Evolutionary conservation across 208 protist species (phyloP), one percentile per base, ranked within the genome.

Genomic region (Leptomonas pyrrhocoris): DNA sequence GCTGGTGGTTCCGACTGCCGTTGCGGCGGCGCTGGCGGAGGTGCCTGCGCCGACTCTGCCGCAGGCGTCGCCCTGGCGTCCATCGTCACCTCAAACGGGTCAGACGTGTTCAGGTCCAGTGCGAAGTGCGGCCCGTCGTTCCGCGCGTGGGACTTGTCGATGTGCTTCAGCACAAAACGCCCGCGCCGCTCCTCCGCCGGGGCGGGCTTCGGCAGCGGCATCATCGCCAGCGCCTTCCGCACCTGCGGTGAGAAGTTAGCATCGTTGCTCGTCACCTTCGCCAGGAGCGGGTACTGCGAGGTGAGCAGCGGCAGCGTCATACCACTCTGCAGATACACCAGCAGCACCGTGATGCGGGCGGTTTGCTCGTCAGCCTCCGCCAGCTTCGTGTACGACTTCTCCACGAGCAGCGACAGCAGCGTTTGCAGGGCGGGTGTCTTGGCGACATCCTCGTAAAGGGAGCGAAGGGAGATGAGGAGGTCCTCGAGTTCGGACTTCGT

Each of bases 261-360:
- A n/a, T 74, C 77, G 38, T 70, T 74, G 3, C 30, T 40, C 34
- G 49, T 36, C 34, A 93, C 86, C 0, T 61, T 42, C 40, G 23
- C 31, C 36, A 85, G 72, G 13, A 79, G 64, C 5, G 73, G 55
- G 48, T 79, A 81, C 42, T 64, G 57, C 16, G 70, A 63, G 3
- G 81, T 92, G 18, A 95, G 56, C 58, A 85, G 74, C 27, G 90
- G 84, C 21, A 81, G 69, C 13, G 50, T 62, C 84, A 90, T 90
- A 59, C 90, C 90, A 46, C 72, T 54, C 75, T 95, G 90, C 50
- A 93, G 62, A 54, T 89, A 79, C 12, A 84, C 86, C 4, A 93
- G 58, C 27, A 95, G 72, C 18, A 95, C 84, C 36, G 83, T 90
- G 19, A 86, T 60, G 46, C 87, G 81, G 36, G 90, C 90, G 11